These are phyloP conservation scores for Ceratobasidium theobromae DNA, from an alignment of 1,284 basidiomycete genomes.

Conservation along the genomic window DNA sequence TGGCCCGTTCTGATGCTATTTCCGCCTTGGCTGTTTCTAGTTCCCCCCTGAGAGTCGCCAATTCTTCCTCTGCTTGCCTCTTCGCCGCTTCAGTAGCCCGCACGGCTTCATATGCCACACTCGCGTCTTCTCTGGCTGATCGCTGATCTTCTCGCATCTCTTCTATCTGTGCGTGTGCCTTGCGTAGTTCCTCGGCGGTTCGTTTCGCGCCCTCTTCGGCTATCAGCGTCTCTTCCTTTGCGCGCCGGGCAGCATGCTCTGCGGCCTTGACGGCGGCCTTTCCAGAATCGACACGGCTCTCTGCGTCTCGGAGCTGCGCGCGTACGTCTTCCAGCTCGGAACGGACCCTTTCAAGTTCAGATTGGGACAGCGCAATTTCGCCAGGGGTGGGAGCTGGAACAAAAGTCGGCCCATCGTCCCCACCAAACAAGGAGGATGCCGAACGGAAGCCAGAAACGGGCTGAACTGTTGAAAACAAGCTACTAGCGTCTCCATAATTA, in stretches of 20 bases:
- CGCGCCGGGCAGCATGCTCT: conserved; percentile 15
- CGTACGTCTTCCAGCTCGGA: conserved; percentile 9
- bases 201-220: conserved; percentile 15
- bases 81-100: conserved; percentile 22
- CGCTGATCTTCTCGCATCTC: conserved; percentile 27
- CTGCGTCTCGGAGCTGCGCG: conserved; percentile 3
- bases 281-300: background rate
- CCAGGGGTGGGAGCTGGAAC: conserved; percentile 2
- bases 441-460: conserved; percentile 3
- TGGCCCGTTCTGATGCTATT: conserved; percentile 66
- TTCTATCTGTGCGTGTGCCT: conserved; percentile 14
- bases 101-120: conserved; percentile 23
- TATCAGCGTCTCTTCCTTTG: conserved; percentile 9
- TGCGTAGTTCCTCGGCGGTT: conserved; percentile 22
- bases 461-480: conserved; percentile 11
- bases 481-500: conserved; percentile 11
- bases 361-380: conserved; percentile 18
- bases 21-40: conserved; percentile 56
- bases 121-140: conserved; percentile 8
- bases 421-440: conserved; percentile 28
- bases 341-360: conserved; percentile 18
- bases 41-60: conserved; percentile 52
- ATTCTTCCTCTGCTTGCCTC: conserved; percentile 46
- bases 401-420: conserved; percentile 14
- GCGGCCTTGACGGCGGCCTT: conserved; percentile 11